Evolutionary conservation across 768 basidiomycete genomes (phyloP), one percentile per base, ranked within the genome.

Genomic region (Butyriboletus loyo): DNA sequence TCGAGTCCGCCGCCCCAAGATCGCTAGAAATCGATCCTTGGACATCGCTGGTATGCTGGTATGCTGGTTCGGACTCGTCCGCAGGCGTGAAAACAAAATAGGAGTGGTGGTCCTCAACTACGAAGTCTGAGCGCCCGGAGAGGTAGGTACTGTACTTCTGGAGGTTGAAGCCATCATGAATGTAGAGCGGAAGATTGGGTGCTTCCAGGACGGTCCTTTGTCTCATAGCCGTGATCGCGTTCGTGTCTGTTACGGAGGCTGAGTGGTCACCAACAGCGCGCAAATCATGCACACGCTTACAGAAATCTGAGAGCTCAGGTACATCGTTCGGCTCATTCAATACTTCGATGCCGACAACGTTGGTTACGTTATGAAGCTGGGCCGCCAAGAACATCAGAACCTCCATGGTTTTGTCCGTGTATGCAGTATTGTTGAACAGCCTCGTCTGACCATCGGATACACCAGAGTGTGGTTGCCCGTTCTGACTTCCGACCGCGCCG

Each of bases 41-140:
- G 35, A 83, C 53, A 28, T 76, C 72, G 22, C 66, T 55, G 4
- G 75, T 75, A 51, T 81, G 79, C 22, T 73, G 68, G 50, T 64
- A 67, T 9, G 70, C 86, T 40, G 64, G 77, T 66, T 71, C 73
- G 15, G 59, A 60, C 19, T 72, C 66, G 58, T 89, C 87, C 2
- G 72, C 60, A 2, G 77, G 67, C 0, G 84, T 81, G 57, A 83
- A 88, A 56, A 87, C 81, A 58, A 85, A 81, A 73, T 89, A 83
- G 37, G 84, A 82, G 59, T 90, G 89, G 62, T 88, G 83, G 53
- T 92, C 88, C 54, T 85, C 74, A 6, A 89, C 80, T 22, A 86
- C 75, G 53, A 87, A 90, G 57, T 86, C 84, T 1, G 66, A 59
- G 49, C 82, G 70, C 32, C 71, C 66, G 3, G 77, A 73, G 5